phyloP scores from a whole-genome alignment of 192 early-diverging fungal genomes.

The Mortierella antarctica region DNA sequence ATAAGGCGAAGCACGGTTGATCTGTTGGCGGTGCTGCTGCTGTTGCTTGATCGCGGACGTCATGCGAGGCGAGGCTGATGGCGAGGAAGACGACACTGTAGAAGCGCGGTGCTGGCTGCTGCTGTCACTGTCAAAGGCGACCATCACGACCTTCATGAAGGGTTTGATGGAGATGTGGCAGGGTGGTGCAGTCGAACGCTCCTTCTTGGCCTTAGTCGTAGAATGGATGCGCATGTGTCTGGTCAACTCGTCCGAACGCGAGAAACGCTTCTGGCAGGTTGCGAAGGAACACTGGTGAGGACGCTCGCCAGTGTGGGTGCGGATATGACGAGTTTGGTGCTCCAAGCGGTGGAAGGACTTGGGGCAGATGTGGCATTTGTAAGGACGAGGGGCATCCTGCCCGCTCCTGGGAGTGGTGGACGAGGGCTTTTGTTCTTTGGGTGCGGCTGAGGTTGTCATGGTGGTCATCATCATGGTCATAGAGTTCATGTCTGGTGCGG shows the following conservation, averaged over 20 bases:
- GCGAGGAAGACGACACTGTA: slow-evolving; percentile 1
- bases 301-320: slow-evolving; percentile 89
- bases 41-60: background rate
- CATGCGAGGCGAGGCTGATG: slow-evolving; percentile 27
- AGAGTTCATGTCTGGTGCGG: slow-evolving; percentile 13
- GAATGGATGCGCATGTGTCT: slow-evolving; percentile 67
- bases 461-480: slow-evolving; percentile 38
- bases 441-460: background rate
- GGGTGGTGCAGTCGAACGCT: slow-evolving; percentile 47
- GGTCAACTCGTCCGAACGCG: slow-evolving; percentile 83
- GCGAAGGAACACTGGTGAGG: slow-evolving; percentile 81
- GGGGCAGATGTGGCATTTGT: slow-evolving; percentile 72
- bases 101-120: slow-evolving; percentile 12
- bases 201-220: slow-evolving; percentile 55
- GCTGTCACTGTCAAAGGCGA: slow-evolving; percentile 42
- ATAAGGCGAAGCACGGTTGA: slow-evolving; percentile 26
- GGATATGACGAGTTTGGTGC: slow-evolving; percentile 88
- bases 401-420: slow-evolving; percentile 23
- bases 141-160: slow-evolving; percentile 55
- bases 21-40: slow-evolving; percentile 26
- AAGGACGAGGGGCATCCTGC: slow-evolving; percentile 63
- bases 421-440: slow-evolving; percentile 26
- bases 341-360: slow-evolving; percentile 84
- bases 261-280: slow-evolving; percentile 85
- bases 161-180: slow-evolving; percentile 55